A percentile compares a stretch with the other conserved stretches of the same genome.
Evolutionary conservation across 2,329 filamentous ascomycete genomes (phyloP).

Genomic region (Ambrosiella xylebori): DNA sequence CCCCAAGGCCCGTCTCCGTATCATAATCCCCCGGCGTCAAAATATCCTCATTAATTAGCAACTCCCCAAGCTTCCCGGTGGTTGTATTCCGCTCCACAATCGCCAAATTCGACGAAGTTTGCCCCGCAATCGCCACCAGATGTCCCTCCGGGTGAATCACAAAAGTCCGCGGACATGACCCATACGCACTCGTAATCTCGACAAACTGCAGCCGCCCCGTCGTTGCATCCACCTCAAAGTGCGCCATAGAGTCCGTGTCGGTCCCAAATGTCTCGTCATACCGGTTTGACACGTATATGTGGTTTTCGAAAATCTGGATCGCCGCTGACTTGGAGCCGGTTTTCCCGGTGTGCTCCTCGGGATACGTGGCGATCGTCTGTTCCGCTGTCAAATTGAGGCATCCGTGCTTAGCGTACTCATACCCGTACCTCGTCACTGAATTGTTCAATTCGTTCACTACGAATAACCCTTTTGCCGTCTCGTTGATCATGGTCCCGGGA

Average conservation of each 20-base stretch:
- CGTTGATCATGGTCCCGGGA: neutral
- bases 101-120: slow-evolving; percentile 40
- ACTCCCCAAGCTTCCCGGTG: slow-evolving; percentile 36
- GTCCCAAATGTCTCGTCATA: slow-evolving; percentile 39
- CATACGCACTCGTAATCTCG: slow-evolving; percentile 38
- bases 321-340: slow-evolving; percentile 35
- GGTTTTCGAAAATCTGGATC: slow-evolving; percentile 34
- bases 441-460: slow-evolving; percentile 33
- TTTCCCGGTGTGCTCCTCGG: slow-evolving; percentile 24
- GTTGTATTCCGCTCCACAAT: slow-evolving; percentile 36
- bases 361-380: slow-evolving; percentile 30
- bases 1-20: slow-evolving; percentile 31
- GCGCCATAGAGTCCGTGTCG: slow-evolving; percentile 37
- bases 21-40: slow-evolving; percentile 24
- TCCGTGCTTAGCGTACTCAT: slow-evolving; percentile 27
- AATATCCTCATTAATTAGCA: slow-evolving; percentile 25
- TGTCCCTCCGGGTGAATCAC: slow-evolving; percentile 40
- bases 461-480: slow-evolving; percentile 19
- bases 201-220: slow-evolving; percentile 34
- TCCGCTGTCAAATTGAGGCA: slow-evolving; percentile 30
- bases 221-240: slow-evolving; percentile 28
- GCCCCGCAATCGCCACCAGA: slow-evolving; percentile 45
- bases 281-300: slow-evolving; percentile 44
- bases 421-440: slow-evolving; percentile 33
- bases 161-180: slow-evolving; percentile 45